Conservation (phyloP, 2,329 filamentous ascomycete genomes). For the Arthrinium puccinioides region DNA sequence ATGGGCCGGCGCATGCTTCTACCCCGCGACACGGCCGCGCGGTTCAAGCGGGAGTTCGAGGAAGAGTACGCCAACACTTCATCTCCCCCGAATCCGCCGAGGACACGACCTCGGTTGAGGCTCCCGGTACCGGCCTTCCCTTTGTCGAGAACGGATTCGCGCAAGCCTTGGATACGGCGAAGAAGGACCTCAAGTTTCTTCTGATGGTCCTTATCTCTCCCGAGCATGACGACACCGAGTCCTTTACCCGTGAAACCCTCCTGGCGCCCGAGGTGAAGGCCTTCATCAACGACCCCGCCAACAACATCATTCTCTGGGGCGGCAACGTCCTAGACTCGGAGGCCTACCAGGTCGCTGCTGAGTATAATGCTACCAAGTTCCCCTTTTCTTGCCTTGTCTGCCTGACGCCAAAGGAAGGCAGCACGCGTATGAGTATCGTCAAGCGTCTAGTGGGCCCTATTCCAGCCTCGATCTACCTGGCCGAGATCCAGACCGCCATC, state of each 20-base stretch:
- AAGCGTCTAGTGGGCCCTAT: constrained; percentile 70
- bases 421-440: constrained; percentile 85
- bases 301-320: constrained; percentile 84
- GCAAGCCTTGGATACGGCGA: constrained; percentile 81
- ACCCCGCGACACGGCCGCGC: constrained; percentile 78
- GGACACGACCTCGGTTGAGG: constrained; percentile 29
- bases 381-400: constrained; percentile 83
- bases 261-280: constrained; percentile 65
- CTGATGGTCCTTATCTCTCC: constrained; percentile 83
- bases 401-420: constrained; percentile 76
- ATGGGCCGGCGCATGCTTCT: constrained; percentile 68
- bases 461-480: constrained; percentile 62
- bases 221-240: constrained; percentile 85
- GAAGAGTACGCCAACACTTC: constrained; percentile 96
- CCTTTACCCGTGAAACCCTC: constrained; percentile 77
- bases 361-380: constrained; percentile 84
- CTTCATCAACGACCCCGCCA: constrained; percentile 67
- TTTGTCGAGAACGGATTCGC: constrained; percentile 89
- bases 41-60: constrained; percentile 89
- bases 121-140: constrained; percentile 49
- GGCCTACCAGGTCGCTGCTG: constrained; percentile 85
- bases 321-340: constrained; percentile 91
- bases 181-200: constrained; percentile 85
- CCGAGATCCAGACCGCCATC: constrained; percentile 67
- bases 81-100: too few species aligned